phyloP scores from a whole-genome alignment of 2,329 filamentous ascomycete species.

The Cryphonectria naterciae region DNA sequence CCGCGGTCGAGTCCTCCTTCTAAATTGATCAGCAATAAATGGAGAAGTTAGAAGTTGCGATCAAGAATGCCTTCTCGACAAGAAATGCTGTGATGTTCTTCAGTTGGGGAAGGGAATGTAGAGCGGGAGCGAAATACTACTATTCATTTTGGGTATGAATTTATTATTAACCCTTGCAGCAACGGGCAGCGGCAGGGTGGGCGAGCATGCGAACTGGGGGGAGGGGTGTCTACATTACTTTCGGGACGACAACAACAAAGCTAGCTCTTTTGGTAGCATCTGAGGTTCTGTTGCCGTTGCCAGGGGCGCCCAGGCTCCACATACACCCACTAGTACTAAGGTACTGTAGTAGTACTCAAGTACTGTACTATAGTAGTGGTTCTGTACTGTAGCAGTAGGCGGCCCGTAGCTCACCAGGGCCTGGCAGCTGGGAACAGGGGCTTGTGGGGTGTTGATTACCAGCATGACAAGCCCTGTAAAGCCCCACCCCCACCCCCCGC shows the following conservation, averaged over 20 bases:
- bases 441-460: not conserved
- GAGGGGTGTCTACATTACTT: constrained; percentile 1
- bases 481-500: constrained; percentile 3
- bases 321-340: not conserved
- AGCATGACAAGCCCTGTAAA: not conserved
- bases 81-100: not conserved
- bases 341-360: not conserved
- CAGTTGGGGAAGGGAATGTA: not conserved
- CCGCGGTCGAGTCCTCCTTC: not conserved
- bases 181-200: constrained; percentile 1
- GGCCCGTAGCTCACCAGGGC: not conserved
- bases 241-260: constrained; percentile 18
- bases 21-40: not conserved
- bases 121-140: constrained; percentile 1
- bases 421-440: not conserved
- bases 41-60: not conserved
- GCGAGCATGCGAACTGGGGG: not conserved
- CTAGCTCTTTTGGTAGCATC: constrained; percentile 8
- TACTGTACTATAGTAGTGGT: not conserved
- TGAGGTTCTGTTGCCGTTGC: constrained; percentile 15
- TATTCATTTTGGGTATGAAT: not conserved
- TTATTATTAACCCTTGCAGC: not conserved
- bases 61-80: not conserved
- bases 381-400: not conserved
- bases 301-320: constrained; percentile 18